Base-by-base conservation (phyloP, 306 rosid genomes). In the Quercus suber region DNA sequence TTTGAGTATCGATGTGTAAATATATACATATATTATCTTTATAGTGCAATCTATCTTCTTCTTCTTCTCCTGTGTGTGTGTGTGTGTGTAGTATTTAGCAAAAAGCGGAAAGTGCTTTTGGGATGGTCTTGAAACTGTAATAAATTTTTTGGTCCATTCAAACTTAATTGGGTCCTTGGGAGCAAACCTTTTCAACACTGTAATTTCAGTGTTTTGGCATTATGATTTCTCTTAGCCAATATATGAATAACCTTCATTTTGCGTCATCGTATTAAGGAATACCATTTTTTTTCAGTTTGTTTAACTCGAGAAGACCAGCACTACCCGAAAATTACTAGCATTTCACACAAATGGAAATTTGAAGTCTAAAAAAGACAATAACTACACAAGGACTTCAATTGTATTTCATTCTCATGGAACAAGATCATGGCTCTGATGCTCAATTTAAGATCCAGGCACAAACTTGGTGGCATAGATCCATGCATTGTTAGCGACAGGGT, bases 401-500 rank as follows among this genome's bases (percentile, higher is more conserved):
- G 30, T 31, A 61, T 71, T 53, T 65, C 82, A 74, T 77, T 64
- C 79, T 76, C 77, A 69, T 20, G 67, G 25, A 18, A 52, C 55
- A 69, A 68, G 30, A 81, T 30, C 2, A 20, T 28, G 3, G 11
- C 33, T 43, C 17, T 35, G 20, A 17, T 2, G 20, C 18, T 61
- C 6, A 43, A 60, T 75, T 81, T 85, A 94, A 75, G 96, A 87
- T 5, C 97, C 98, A 1, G 98, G 98, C 21, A 80, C 89, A 78
- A 94, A 94, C 88, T 92, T 94, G 63, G 98, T 94, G 73, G 98
- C 97, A 83, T 90, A 94, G 79, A 89, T 94, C 98, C 98, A 94
- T 3, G 96, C 96, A 79, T 92, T 94, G 76, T 94, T 94, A 51
- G 97, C 97, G 56, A 94, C 98, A 30, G 97, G 98, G 81, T 92